Evolutionary conservation across 768 basidiomycete genomes (phyloP).

Genomic region (Psilocybe subaeruginosa): DNA sequence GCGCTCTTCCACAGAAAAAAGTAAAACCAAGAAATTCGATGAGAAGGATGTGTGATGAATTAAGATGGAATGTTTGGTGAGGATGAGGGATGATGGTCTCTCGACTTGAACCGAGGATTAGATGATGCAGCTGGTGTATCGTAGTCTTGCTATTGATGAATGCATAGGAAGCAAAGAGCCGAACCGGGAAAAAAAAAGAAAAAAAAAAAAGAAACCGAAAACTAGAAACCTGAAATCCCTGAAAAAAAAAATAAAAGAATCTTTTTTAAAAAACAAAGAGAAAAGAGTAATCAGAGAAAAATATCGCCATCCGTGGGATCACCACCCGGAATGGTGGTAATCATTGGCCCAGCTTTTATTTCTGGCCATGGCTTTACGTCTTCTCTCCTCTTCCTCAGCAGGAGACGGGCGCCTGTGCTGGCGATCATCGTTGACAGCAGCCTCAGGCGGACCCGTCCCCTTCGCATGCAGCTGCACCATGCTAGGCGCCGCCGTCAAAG

Average conservation of each 20-base stretch:
- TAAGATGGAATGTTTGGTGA: constrained; percentile 1
- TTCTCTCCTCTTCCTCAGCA: constrained; percentile 42
- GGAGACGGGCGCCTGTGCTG: background rate
- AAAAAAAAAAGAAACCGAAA: background rate
- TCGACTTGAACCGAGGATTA: background rate
- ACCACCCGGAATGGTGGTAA: constrained; percentile 72
- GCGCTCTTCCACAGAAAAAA: constrained; percentile 1
- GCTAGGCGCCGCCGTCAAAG: constrained; percentile 37
- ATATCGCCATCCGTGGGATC: constrained; percentile 6
- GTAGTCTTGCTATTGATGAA: constrained; percentile 6
- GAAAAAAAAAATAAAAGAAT: constrained; percentile 13
- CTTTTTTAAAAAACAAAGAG: background rate
- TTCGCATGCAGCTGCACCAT: constrained; percentile 46
- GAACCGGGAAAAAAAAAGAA: background rate
- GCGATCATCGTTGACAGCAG: background rate
- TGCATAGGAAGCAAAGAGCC: background rate
- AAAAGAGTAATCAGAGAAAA: background rate
- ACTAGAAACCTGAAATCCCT: constrained; percentile 5
- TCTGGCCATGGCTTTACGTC: constrained; percentile 50
- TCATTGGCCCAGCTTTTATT: constrained; percentile 74
- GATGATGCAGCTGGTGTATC: constrained; percentile 2
- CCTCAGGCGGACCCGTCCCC: constrained; percentile 20
- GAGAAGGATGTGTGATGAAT: constrained; percentile 2
- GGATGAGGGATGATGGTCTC: background rate
- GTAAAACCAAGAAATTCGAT: constrained; percentile 7